Evolutionary conservation across 352 stramenopile species (phyloP), one percentile per base, ranked within the genome.

Genomic region (Elongisporangium undulatum): DNA sequence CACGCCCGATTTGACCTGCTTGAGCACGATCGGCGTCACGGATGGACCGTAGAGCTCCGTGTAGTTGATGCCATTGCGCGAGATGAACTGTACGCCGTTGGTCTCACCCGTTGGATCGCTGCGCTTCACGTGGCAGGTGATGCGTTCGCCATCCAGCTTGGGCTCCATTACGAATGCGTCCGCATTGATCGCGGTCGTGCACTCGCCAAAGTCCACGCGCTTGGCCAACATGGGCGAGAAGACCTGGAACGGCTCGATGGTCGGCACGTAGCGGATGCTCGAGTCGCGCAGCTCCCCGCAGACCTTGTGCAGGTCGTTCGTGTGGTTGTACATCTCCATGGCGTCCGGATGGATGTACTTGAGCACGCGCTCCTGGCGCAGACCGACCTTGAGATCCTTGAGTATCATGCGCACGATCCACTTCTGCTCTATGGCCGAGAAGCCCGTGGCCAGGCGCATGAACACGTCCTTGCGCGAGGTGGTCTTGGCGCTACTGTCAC

Each of bases 191-290:
- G 69, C 77, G 22, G 61, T 80, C 23, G 81, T 94, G 59, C 82
- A 92, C 58, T 91, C 77, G 49, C 85, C 82, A 85, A 94, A 95
- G 41, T 90, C 71, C 20, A 94, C 82, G 56, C 82, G 77, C 68
- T 95, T 95, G 12, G 86, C 81, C 4, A 95, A 70, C 85, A 95
- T 95, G 20, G 86, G 85, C 22, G 82, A 90, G 53, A 94, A 95
- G 15, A 93, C 78, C 68, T 92, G 86, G 51, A 94, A 93, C 0
- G 83, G 86, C 58, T 87, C 71, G 29, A 93, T 82, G 49, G 84
- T 74, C 17, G 86, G 83, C 8, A 93, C 83, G 70, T 94, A 92
- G 22, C 86, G 78, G 51, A 95, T 73, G 4, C 69, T 76, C 45
- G 86, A 94, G 63, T 95, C 90, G 24, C 82, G 80, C 23, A 94